Evolutionary conservation across 768 basidiomycete species (phyloP).

Genomic region (Podaxis sp.): DNA sequence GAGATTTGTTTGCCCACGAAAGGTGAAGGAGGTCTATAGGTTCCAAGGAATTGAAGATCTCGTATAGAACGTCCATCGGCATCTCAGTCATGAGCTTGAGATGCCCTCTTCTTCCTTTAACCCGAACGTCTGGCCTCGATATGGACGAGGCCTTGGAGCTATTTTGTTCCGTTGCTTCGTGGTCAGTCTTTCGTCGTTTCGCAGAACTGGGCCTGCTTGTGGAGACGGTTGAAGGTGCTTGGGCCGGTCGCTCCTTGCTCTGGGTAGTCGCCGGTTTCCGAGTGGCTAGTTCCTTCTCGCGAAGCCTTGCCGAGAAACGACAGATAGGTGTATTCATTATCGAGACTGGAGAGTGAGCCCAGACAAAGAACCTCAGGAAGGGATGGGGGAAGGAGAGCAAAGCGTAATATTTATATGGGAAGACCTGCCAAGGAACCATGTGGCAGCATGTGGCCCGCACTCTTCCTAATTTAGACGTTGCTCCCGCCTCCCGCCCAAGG

Average conservation of each 20-base stretch:
- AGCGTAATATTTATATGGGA: conserved; percentile 2
- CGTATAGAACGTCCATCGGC: conserved; percentile 32
- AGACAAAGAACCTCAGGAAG: background rate
- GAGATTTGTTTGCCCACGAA: conserved; percentile 31
- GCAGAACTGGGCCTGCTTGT: background rate
- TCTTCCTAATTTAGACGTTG: background rate
- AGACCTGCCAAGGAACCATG: background rate
- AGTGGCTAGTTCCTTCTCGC: background rate
- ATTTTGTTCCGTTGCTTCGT: background rate
- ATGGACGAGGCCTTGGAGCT: background rate
- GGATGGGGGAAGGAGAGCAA: background rate
- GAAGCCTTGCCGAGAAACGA: conserved; percentile 6
- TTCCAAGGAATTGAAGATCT: conserved; percentile 37
- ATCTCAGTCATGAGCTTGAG: conserved; percentile 29
- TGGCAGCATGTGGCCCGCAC: background rate
- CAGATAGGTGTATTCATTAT: background rate
- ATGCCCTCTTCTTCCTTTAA: conserved; percentile 24
- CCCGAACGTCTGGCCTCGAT: background rate
- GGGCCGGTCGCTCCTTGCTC: background rate
- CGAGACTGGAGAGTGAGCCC: background rate
- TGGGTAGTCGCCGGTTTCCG: background rate
- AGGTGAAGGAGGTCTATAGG: conserved; percentile 42
- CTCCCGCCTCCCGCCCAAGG: conserved; percentile 1
- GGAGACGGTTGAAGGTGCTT: background rate
- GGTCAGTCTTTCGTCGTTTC: background rate